Evolutionary conservation across 208 protist species (phyloP), one percentile per base, ranked within the genome.

Genomic region (Wallacemonas sp.): DNA sequence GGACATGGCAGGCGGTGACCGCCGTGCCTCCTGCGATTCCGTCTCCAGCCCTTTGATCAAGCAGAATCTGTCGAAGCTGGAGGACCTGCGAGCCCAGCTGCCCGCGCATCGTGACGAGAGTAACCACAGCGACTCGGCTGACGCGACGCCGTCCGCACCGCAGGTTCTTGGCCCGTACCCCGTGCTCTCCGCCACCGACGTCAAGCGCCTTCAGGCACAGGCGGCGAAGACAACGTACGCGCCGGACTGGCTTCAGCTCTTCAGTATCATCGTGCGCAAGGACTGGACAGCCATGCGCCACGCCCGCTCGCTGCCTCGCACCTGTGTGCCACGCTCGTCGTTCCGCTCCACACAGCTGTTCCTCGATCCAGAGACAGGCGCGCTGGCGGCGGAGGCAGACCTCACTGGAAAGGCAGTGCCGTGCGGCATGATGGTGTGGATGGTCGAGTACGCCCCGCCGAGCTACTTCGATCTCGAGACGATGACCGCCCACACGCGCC

Each of bases 351-450:
- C 68, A 17, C 76, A 90, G 39, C 78, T 91, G 4, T 83, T 79
- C 63, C 53, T 92, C 37, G 39, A 64, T 39, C 64, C 61, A 1
- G 73, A 82, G 44, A 66, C 65, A 3, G 63, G 39, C 36, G 71
- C 50, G 33, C 68, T 90, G 37, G 58, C 63, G 37, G 55, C 76
- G 30, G 41, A 79, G 50, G 69, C 63, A 45, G 30, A 2, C 1
- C 38, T 52, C 19, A 57, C 63, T 44, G 22, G 17, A 8, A 50
- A 50, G 44, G 15, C 44, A 10, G 13, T 62, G 37, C 37, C 54
- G 30, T 88, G 72, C 24, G 98, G 97, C 65, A 99, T 99, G 97
- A 73, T 99, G 24, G 97, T 89, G 27, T 99, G 97, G 97, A 61
- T 81, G 38, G 42, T 98, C 9, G 82, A 78, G 19, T 73, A 99